Evolutionary conservation across 352 stramenopile species (phyloP), one percentile per base, ranked within the genome.

Genomic region (Pythium sp.): DNA sequence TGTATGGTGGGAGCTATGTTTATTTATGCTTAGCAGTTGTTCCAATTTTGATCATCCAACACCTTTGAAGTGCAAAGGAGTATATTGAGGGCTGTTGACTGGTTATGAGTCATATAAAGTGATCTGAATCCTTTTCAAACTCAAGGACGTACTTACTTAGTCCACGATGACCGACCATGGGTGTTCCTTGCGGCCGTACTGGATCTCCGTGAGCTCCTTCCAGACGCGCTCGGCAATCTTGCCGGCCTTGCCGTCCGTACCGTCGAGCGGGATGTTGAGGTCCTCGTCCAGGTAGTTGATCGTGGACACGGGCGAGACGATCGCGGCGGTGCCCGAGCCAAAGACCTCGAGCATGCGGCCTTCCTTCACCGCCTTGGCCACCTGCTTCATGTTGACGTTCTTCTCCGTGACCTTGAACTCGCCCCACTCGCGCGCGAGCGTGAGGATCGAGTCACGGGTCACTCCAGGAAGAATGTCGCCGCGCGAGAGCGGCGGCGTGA

Each of bases 381-480:
- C 80, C 77, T 99, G 91, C 64, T 89, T 81, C 91, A 99, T 98
- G 49, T 81, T 98, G 56, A 98, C 89, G 70, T 93, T 92, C 46
- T 84, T 80, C 79, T 99, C 97, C 6, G 81, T 88, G 32, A 99
- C 97, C 65, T 98, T 95, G 76, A 97, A 97, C 68, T 97, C 90
- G 65, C 89, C 85, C 94, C 95, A 99, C 65, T 86, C 79, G 57
- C 84, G 80, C 7, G 93, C 84, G 22, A 99, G 79, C 55, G 97
- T 81, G 61, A 99, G 74, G 69, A 99, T 98, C 59, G 91, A 98
- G 72, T 98, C 85, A 51, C 97, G 83, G 9, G 97, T 99, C 34
- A 99, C 97, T 34, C 97, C 97, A 5, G 97, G 96, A 15, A 99
- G 80, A 67, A 99, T 99, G 74, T 99, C 96, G 15, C 97, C 97